These are phyloP conservation scores for Leucocoprinus birnbaumii DNA, from an alignment of 768 basidiomycete species.

Conservation along the genomic window DNA sequence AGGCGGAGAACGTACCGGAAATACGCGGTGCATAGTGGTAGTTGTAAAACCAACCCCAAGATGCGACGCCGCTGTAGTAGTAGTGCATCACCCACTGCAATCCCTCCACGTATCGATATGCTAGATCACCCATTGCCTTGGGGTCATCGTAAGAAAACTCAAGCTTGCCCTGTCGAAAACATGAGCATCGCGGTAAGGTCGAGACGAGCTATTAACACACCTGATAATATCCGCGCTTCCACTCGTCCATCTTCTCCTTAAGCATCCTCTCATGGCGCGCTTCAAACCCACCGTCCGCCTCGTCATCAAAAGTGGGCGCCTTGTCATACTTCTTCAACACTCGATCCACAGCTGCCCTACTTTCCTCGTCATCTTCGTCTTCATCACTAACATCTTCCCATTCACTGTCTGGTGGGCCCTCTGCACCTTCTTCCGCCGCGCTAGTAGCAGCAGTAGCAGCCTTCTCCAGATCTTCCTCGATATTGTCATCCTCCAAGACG, in stretches of 20 bases:
- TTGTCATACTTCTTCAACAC: conserved; percentile 87
- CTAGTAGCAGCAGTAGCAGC: conserved; percentile 15
- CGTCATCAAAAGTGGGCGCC: conserved; percentile 72
- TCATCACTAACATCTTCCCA: conserved; percentile 53
- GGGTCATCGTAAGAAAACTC: conserved; percentile 74
- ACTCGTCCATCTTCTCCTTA: conserved; percentile 84
- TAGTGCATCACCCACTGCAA: conserved; percentile 99
- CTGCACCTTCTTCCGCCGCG: conserved; percentile 31
- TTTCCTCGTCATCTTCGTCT: conserved; percentile 69
- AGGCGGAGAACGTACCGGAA: conserved; percentile 59
- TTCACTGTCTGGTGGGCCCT: conserved; percentile 33
- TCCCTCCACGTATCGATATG: conserved; percentile 86
- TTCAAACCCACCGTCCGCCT: conserved; percentile 75
- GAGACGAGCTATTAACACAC: conserved; percentile 35
- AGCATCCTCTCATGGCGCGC: conserved; percentile 70
- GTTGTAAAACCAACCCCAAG: conserved; percentile 99
- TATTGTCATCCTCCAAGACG: conserved; percentile 28
- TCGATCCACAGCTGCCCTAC: conserved; percentile 68
- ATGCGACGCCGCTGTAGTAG: conserved; percentile 95
- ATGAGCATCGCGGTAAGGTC: conserved; percentile 6
- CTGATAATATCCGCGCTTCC: conserved; percentile 90
- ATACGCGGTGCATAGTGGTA: conserved; percentile 98
- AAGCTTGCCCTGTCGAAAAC: conserved; percentile 70
- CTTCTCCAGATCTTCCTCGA: conserved; percentile 27
- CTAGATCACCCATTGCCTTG: conserved; percentile 64